Conservation (phyloP, 2,329 filamentous ascomycete species). For the Ophiocordyceps sinensis region DNA sequence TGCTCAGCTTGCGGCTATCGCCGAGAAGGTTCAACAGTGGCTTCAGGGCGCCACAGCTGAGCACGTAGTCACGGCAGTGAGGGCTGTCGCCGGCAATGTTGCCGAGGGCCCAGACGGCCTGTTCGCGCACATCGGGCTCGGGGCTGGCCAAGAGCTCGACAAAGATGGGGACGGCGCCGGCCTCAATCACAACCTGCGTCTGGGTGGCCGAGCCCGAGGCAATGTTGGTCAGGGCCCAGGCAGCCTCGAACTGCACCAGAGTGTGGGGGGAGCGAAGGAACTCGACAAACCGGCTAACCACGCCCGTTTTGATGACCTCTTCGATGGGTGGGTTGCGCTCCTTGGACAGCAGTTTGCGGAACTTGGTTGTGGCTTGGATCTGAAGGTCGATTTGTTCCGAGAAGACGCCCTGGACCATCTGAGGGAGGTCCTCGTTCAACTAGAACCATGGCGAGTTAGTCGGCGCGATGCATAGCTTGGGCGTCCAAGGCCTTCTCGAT, state of each 20-base stretch:
- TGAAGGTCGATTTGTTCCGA: slow-evolving; percentile 97
- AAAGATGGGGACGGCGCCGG: slow-evolving; percentile 95
- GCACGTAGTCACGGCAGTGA: slow-evolving; percentile 90
- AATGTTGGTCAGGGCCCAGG: slow-evolving; percentile 98
- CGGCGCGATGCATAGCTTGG: neutral
- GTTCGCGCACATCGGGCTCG: slow-evolving; percentile 93
- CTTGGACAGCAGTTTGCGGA: slow-evolving; percentile 94
- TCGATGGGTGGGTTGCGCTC: slow-evolving; percentile 98
- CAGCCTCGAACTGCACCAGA: slow-evolving; percentile 95
- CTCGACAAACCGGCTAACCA: slow-evolving; percentile 93
- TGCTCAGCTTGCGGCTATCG: slow-evolving; percentile 96
- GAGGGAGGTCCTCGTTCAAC: slow-evolving; percentile 94
- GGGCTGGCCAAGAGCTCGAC: slow-evolving; percentile 91
- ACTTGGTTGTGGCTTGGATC: slow-evolving; percentile 95
- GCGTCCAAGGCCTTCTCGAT: no score
- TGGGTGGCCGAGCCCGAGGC: slow-evolving; percentile 93
- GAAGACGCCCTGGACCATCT: slow-evolving; percentile 97
- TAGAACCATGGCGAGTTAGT: slow-evolving; percentile 21
- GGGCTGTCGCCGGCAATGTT: slow-evolving; percentile 99
- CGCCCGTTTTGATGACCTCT: slow-evolving; percentile 97
- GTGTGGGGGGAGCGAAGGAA: slow-evolving; percentile 97
- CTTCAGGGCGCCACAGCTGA: slow-evolving; percentile 79
- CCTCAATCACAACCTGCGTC: slow-evolving; percentile 97
- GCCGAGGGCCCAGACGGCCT: slow-evolving; percentile 95
- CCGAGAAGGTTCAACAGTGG: slow-evolving; percentile 81